Evolutionary conservation across 768 basidiomycete genomes (phyloP).

Genomic region (Leccinellum rugosiceps): DNA sequence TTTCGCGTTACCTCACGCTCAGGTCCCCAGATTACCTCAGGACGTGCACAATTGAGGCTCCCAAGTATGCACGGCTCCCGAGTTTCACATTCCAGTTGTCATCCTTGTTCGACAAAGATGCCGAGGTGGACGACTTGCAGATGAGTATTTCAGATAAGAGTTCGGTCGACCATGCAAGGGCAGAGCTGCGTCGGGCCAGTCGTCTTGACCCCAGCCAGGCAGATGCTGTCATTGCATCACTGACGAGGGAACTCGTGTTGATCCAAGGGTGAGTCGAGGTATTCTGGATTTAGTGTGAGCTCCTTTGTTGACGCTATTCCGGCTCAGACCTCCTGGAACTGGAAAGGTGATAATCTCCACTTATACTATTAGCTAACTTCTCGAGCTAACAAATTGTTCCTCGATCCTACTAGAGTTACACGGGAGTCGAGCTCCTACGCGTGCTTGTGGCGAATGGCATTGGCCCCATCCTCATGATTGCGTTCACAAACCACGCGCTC

Average conservation of each 20-base stretch:
- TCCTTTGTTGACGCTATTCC: neutral
- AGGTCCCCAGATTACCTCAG: slow-evolving; percentile 35
- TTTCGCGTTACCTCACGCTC: slow-evolving; percentile 50
- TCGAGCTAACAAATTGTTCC: neutral
- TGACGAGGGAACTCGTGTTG: slow-evolving; percentile 58
- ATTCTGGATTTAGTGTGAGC: neutral
- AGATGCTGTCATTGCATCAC: slow-evolving; percentile 59
- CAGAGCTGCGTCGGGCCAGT: slow-evolving; percentile 44
- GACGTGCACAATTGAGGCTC: slow-evolving; percentile 42
- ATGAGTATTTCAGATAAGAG: slow-evolving; percentile 39
- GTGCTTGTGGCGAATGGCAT: slow-evolving; percentile 55
- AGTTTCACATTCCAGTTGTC: slow-evolving; percentile 55
- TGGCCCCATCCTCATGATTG: slow-evolving; percentile 53
- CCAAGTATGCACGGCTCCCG: slow-evolving; percentile 52
- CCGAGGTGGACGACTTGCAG: slow-evolving; percentile 37
- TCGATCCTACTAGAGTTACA: slow-evolving; percentile 51
- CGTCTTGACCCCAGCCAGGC: slow-evolving; percentile 69
- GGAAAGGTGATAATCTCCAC: slow-evolving; percentile 51
- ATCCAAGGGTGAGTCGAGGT: slow-evolving; percentile 61
- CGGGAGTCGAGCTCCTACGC: slow-evolving; percentile 65
- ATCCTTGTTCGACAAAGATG: slow-evolving; percentile 46
- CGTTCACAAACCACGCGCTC: slow-evolving; percentile 78
- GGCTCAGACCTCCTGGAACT: slow-evolving; percentile 66
- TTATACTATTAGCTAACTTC: neutral
- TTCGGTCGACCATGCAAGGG: slow-evolving; percentile 48